Base-by-base conservation (phyloP, 2,329 filamentous ascomycete genomes). In the Ophiostoma novo-ulmi region DNA sequence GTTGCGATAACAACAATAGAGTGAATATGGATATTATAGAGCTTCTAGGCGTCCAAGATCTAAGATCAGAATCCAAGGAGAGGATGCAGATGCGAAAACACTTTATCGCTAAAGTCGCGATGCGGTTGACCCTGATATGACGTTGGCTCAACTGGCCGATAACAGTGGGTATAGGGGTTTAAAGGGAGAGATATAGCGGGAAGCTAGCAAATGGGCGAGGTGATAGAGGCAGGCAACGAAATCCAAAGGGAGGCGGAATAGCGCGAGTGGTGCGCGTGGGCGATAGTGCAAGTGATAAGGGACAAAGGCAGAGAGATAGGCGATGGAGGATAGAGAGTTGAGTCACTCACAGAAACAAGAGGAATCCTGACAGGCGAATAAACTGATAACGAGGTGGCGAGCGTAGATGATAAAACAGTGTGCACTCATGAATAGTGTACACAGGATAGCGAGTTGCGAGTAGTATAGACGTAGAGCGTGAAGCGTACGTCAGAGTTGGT, bases 321-420 rank as follows among this genome's bases (percentile, higher is more conserved):
- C 7, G 52, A 58, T 58, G 52, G 52, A 2, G 10, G n/a, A 58
- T 58, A 22, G 13, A 35, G 11, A 11, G 63, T 70, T 73, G 72
- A 78, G 75, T 78, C 77, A 80, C 79, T 79, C 77, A 80, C 79
- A 78, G 58, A 63, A 63, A 63, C 26, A 35, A 35, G 11, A 35
- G 8, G 14, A 36, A 63, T 63, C 58, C 58, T 13, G 58, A 5
- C 52, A 17, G 26, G 69, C 68, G 38, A 69, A 69, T 67, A 68
- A 68, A 70, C 71, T 22, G 71, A 66, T 14, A 35, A 35, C 26
- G 26, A 63, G 58, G 26, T 14, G 58, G 26, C 26, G 58, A 31
- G 58, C 22, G 26, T 13, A 7, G 44, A 7, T 39, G 38, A n/a
- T 63, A 35, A 10, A 58, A 10, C 11, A 17, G 44, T 52, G 8